Percentiles rank a stretch among this genome's conserved stretches.
Evolutionary conservation across 768 basidiomycete genomes (phyloP).

Genomic region (Psilocybe azurescens): DNA sequence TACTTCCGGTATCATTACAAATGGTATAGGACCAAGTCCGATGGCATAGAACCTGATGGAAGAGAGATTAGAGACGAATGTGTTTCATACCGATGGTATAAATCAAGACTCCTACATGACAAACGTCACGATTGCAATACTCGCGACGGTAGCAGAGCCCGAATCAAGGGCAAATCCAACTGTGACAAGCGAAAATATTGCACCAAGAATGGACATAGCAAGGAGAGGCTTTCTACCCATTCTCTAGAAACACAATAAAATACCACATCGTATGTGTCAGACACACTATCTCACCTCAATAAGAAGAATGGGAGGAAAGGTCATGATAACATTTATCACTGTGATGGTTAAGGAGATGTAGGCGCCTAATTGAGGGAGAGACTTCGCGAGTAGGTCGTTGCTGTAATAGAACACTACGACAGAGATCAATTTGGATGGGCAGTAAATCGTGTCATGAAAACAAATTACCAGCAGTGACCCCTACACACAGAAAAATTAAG

Average conservation of each 20-base stretch:
- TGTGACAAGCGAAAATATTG: slow-evolving; percentile 64
- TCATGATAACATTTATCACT: slow-evolving; percentile 81
- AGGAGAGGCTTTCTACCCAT: slow-evolving; percentile 77
- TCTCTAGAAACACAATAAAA: slow-evolving; percentile 46
- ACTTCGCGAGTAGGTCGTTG: slow-evolving; percentile 82
- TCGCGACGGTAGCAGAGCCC: slow-evolving; percentile 65
- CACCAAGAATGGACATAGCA: slow-evolving; percentile 67
- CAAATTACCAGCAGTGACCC: slow-evolving; percentile 71
- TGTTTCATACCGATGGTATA: neutral
- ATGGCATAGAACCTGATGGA: slow-evolving; percentile 77
- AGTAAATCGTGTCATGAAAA: neutral
- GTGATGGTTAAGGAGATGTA: slow-evolving; percentile 87
- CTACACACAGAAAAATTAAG: slow-evolving; percentile 35
- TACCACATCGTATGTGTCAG: neutral
- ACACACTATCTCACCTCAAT: slow-evolving; percentile 65
- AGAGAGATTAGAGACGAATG: neutral
- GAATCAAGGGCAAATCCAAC: slow-evolving; percentile 77
- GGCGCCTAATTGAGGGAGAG: slow-evolving; percentile 81
- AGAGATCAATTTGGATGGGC: slow-evolving; percentile 5
- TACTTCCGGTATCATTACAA: slow-evolving; percentile 90
- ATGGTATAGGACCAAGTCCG: slow-evolving; percentile 92
- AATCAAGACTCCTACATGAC: slow-evolving; percentile 62
- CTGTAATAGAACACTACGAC: slow-evolving; percentile 85
- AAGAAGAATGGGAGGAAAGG: slow-evolving; percentile 85
- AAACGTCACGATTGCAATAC: slow-evolving; percentile 77